Evolutionary conservation across 1,139 yeast species (phyloP), one percentile per base, ranked within the genome.

Genomic region (Pichia sp.): DNA sequence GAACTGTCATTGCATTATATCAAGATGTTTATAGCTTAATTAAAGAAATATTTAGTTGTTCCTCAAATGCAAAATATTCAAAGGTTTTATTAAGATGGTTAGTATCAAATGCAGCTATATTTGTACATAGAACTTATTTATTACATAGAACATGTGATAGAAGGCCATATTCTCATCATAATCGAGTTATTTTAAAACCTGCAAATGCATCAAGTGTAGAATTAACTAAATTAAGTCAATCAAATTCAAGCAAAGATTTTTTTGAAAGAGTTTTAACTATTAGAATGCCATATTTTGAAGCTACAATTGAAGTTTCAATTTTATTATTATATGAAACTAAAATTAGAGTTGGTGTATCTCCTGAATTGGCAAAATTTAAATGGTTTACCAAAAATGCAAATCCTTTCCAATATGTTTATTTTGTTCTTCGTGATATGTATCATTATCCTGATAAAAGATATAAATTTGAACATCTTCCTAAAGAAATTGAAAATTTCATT

Each of bases 361-460:
- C 47, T 4, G 49, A 44, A 32, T 35, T 49, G 22, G 33, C 26
- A 4, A 47, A 46, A 25, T 50, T 43, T 30, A 46, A 34, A 28
- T 51, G 54, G 54, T 50, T 46, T 37, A 41, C 41, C 4, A 46
- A 45, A 46, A 46, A 49, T 37, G 40, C 49, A 4, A 49, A 48
- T 31, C 54, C 54, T 8, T 40, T 48, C 4, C 52, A 51, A 34
- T 46, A 51, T 42, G 30, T 46, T 7, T 51, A 40, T 35, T 48
- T 48, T 28, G 41, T 51, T n/a, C 4, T 51, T 9, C 45, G 47
- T n/a, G 54, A 51, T 38, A 36, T 51, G 16, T 45, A 45, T 33
- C 44, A 37, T 12, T 46, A 35, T 25, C 54, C 54, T n/a, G 26
- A 42, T 25, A 48, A 43, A 34, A 11, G 39, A 9, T 43, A 50